phyloP scores from a whole-genome alignment of 176 grass and related monocot genomes.

The Lolium perenne region DNA sequence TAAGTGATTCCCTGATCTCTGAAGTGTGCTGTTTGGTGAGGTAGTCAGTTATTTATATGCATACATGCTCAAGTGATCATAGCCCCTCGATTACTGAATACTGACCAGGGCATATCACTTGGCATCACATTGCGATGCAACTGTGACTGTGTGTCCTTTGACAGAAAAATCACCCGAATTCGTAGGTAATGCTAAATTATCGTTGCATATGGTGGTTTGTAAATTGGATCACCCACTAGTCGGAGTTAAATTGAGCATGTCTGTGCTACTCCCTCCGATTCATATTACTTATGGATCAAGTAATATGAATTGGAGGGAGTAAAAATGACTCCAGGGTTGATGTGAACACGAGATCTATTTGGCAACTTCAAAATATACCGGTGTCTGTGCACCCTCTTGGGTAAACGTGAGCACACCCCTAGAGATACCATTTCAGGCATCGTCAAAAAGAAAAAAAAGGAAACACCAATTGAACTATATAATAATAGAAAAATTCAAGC shows the following conservation, averaged over 20 bases:
- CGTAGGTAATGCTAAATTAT: not conserved
- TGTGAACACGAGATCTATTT: not conserved
- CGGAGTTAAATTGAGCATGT: not conserved
- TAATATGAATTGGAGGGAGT: too few species aligned
- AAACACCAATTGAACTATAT: not conserved
- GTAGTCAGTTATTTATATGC: not conserved
- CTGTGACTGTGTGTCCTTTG: not conserved
- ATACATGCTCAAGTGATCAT: not conserved
- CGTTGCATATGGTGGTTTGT: not conserved
- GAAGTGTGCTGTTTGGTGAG: not conserved
- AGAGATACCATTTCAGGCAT: not conserved
- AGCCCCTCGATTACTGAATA: not conserved
- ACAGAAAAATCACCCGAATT: not conserved
- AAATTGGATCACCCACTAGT: not conserved
- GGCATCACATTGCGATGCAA: not conserved
- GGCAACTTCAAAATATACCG: not conserved
- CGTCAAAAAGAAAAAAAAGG: not conserved
- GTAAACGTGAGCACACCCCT: not conserved
- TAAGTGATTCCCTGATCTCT: not conserved
- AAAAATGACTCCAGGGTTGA: not conserved
- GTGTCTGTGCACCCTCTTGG: not conserved
- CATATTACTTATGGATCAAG: too few species aligned
- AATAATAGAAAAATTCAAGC: not conserved
- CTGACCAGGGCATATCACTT: not conserved
- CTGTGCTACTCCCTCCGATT: too few species aligned